Base-by-base conservation (phyloP, 768 basidiomycete genomes). In the Daedaleopsis sinensis region DNA sequence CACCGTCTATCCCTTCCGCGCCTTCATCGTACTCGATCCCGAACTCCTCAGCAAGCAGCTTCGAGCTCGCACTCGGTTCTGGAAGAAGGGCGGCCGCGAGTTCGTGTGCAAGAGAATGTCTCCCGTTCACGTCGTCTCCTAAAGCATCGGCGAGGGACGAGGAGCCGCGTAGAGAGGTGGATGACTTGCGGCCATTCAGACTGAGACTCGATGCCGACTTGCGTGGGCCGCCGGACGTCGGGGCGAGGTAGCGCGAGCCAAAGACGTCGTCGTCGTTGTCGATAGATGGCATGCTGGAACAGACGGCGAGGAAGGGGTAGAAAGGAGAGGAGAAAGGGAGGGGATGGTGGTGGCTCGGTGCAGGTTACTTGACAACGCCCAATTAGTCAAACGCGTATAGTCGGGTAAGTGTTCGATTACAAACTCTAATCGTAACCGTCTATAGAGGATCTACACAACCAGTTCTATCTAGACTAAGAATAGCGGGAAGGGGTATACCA, bases 1-100 rank as follows among this genome's bases (percentile, higher is more conserved):
- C 72, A 58, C 83, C 84, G 69, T 90, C 92, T 58, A 89, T 90
- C 42, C 89, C 90, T 74, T 93, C 90, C 32, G 89, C 90, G 48
- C 90, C 91, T 71, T 93, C 91, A 63, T 94, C 93, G 65, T 90
- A 93, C 70, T 94, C 93, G 63, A 94, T 88, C 11, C 93, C 93
- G 64, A 94, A 91, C 73, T 94, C 93, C 74, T 94, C 93, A 13
- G 90, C 90, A 6, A 94, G 79, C 36, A 93, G 73, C 72, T 85
- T 89, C 23, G 91, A 93, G 56, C 89, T 85, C 27, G 84, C 80
- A 53, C 82, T 88, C 0, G 93, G 92, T 75, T 94, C 93, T 23
- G 92, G 93, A 86, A 93, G 90, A 57, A 94, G 81, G 11, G 93
- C 93, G 37, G 88, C 85, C 7, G 93, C 93, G 38, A 94, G 84